Evolutionary conservation across 163 green algal species (phyloP).

Genomic region (Smithsoniella earleae): DNA sequence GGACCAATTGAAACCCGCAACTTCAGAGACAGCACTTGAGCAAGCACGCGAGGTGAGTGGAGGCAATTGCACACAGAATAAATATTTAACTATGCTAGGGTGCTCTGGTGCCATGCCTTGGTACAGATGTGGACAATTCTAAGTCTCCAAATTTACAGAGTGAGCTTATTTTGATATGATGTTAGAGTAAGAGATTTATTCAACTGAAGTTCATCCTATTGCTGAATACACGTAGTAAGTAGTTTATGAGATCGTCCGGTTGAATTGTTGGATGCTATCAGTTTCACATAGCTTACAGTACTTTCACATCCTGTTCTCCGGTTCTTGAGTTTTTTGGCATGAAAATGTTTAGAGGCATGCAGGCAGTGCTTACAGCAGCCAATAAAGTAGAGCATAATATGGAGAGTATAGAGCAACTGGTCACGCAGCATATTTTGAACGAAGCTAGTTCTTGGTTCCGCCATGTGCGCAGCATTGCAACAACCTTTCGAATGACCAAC

Average conservation of each 20-base stretch:
- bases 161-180: too few relatives aligned
- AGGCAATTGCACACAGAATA: background rate
- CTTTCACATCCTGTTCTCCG: background rate
- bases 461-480: background rate
- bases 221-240: too few relatives aligned
- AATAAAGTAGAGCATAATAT: background rate
- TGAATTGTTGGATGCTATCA: too few relatives aligned
- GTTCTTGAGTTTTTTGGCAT: background rate
- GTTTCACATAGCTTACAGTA: background rate
- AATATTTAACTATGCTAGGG: background rate
- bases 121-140: too few relatives aligned
- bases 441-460: background rate
- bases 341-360: background rate
- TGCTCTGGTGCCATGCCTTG: background rate
- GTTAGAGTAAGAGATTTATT: too few relatives aligned
- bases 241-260: too few relatives aligned
- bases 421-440: background rate
- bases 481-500: slow-evolving; percentile 13
- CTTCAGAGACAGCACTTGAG: background rate
- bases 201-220: too few relatives aligned
- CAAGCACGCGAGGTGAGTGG: background rate
- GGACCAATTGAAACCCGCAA: background rate
- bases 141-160: too few relatives aligned
- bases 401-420: background rate
- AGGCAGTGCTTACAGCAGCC: background rate